Base-by-base conservation (phyloP, 2,329 filamentous ascomycete genomes). In the Talaromyces sp. region DNA sequence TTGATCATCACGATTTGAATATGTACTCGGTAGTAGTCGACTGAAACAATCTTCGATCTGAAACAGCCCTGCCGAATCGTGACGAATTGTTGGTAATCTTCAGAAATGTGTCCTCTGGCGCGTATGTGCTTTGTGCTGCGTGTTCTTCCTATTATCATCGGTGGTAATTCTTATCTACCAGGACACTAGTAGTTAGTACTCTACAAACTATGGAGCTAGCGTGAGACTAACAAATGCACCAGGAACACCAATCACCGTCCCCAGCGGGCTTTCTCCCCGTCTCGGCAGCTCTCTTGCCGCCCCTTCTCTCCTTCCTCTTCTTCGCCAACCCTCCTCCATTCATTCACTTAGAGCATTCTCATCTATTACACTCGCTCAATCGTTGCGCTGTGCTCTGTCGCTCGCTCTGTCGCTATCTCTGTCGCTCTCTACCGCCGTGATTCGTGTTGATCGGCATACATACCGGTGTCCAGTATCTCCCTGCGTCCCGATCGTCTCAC, bases 401-500 rank as follows among this genome's bases (percentile, higher is more conserved):
- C 22, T 22, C 22, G 27, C 27, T 31, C 27, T 39, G 56, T 58
- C 56, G 35, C 56, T 58, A 19, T 58, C 35, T 57, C 27, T 37
- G 3, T 37, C 35, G 3, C 35, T 37, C 35, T 8, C n/a, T 57
- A 39, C 33, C 19, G 39, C 50, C 11, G 37, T 59, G 37, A 43
- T 59, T 59, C 56, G 37, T 43, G 22, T 45, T 27, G 37, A 45
- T 33, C 56, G 56, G 24, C 39, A n/a, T 59, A 33, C 56, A 43
- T 59, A 31, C 22, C 56, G 1, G 50, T 35, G 16, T 54, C 16
- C 50, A 54, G 27, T 22, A 41, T 43, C 33, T 13, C 14, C 7
- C 59, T 61, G 45, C 59, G 57, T 60, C 47, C 47, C 59, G 19
- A 39, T 45, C 57, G 62, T 59, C 62, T 43, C 39, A 54, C 62